phyloP scores from a whole-genome alignment of 2,329 filamentous ascomycete species.

The Neocucurbitaria cava region DNA sequence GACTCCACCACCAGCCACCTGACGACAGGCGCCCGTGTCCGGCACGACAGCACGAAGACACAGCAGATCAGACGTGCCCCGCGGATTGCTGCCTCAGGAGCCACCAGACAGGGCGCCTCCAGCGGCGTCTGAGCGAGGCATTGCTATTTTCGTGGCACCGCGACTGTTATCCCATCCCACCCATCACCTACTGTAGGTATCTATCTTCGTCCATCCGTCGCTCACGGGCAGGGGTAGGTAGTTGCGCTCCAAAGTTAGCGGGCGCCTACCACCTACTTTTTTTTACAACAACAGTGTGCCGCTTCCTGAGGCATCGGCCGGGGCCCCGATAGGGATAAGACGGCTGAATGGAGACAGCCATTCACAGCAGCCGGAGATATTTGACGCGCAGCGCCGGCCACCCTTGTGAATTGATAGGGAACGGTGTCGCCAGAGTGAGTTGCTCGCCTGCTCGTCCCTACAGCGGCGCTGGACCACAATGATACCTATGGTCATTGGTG shows the following conservation, averaged over 20 bases:
- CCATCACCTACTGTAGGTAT: too few species aligned
- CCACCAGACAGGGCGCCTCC: slow-evolving; percentile 4
- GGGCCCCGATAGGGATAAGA: slow-evolving; percentile 46
- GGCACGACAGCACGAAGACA: slow-evolving; percentile 24
- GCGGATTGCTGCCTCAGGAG: slow-evolving; percentile 10
- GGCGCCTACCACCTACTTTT: too few species aligned
- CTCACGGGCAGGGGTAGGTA: slow-evolving; percentile 27
- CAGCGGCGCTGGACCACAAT: slow-evolving; percentile 28
- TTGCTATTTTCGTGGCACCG: slow-evolving; percentile 26
- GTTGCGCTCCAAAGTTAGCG: slow-evolving; percentile 38
- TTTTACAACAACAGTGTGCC: slow-evolving; percentile 30
- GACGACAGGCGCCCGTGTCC: slow-evolving; percentile 23
- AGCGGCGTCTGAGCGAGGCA: slow-evolving; percentile 7
- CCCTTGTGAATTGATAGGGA: slow-evolving; percentile 35
- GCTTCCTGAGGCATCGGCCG: slow-evolving; percentile 41
- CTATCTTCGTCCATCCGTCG: neutral
- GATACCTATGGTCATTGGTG: too few species aligned
- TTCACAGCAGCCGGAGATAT: slow-evolving; percentile 42
- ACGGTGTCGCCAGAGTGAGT: slow-evolving; percentile 17
- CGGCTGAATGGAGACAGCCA: slow-evolving; percentile 44
- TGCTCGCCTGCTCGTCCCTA: slow-evolving; percentile 20
- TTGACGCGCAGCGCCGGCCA: slow-evolving; percentile 29
- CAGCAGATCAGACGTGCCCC: slow-evolving; percentile 25
- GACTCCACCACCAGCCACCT: slow-evolving; percentile 37
- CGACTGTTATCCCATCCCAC: slow-evolving; percentile 10